Evolutionary conservation across 2,329 filamentous ascomycete species (phyloP).

Genomic region (Huntiella decipiens): DNA sequence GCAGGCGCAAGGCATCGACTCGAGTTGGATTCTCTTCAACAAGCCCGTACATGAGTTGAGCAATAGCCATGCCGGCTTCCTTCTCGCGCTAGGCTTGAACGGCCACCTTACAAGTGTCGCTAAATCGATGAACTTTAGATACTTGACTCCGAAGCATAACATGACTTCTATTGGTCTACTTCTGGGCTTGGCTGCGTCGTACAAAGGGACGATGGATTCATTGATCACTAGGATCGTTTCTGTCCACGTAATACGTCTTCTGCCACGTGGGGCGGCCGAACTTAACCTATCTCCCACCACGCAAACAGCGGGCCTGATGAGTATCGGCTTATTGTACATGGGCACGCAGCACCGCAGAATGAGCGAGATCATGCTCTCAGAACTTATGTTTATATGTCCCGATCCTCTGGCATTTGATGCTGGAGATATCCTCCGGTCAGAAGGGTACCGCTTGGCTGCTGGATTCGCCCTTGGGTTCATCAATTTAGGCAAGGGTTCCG

Average conservation of each 20-base stretch:
- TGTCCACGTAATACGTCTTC: conserved; percentile 87
- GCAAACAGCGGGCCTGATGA: conserved; percentile 93
- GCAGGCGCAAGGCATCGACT: conserved; percentile 83
- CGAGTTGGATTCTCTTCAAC: conserved; percentile 97
- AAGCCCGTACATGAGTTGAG: conserved; percentile 73
- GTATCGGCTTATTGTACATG: conserved; percentile 84
- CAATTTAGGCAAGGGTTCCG: conserved; percentile 78
- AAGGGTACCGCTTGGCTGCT: conserved; percentile 88
- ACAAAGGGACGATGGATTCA: conserved; percentile 92
- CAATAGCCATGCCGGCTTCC: conserved; percentile 87
- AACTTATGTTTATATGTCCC: conserved; percentile 57
- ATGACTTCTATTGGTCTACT: conserved; percentile 98
- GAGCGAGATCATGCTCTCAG: conserved; percentile 97
- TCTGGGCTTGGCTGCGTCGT: conserved; percentile 78
- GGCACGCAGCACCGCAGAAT: conserved; percentile 92
- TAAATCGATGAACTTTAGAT: conserved; percentile 98
- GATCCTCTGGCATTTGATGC: conserved; percentile 41
- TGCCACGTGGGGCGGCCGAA: conserved; percentile 81
- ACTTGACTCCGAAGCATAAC: conserved; percentile 94
- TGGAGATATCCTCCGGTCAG: conserved; percentile 69
- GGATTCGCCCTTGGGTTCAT: conserved; percentile 88
- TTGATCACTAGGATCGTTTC: conserved; percentile 83
- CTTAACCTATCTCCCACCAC: conserved; percentile 83
- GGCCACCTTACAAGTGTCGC: conserved; percentile 86
- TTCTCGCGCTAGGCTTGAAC: conserved; percentile 79